Conservation (phyloP, 768 basidiomycete species). For the Leucocoprinus sp. region DNA sequence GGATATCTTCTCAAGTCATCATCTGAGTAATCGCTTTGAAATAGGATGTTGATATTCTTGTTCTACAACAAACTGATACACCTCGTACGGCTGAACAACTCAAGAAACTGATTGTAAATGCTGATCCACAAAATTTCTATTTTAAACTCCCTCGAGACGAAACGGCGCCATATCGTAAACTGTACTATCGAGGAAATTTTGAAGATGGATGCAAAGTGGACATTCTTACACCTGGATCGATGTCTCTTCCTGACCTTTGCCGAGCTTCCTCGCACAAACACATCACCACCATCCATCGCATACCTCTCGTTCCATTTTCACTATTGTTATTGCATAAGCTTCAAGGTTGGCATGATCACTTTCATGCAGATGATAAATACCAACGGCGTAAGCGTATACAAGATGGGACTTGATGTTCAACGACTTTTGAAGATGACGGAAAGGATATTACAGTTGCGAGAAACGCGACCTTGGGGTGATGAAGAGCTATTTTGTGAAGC, state of each 20-base stretch:
- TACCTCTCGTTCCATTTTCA: conserved; percentile 28
- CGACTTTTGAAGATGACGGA: conserved; percentile 18
- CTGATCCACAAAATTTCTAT: conserved; percentile 27
- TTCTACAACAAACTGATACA: conserved; percentile 16
- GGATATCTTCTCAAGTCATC: not conserved
- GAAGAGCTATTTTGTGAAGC: conserved; percentile 22
- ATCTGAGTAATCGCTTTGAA: too few relatives aligned
- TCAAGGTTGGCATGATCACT: conserved; percentile 34
- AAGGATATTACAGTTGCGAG: conserved; percentile 11
- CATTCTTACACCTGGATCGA: conserved; percentile 30
- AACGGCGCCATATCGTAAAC: conserved; percentile 28
- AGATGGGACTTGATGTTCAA: conserved; percentile 26
- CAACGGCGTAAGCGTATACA: conserved; percentile 22
- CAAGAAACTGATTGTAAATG: conserved; percentile 25
- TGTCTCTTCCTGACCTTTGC: conserved; percentile 30
- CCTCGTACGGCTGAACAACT: conserved; percentile 20
- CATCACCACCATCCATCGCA: conserved; percentile 11
- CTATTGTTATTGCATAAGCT: conserved; percentile 32
- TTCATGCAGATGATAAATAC: conserved; percentile 21
- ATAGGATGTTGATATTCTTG: conserved; percentile 28
- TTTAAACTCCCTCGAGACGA: conserved; percentile 28
- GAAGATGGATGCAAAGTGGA: conserved; percentile 34
- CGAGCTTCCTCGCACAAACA: conserved; percentile 6
- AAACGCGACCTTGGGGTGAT: conserved; percentile 16
- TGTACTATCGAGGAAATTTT: conserved; percentile 27